A percentile compares a stretch with the other conserved stretches of the same genome.
These are phyloP conservation scores for Botryotinia calthae DNA, from an alignment of 2,329 filamentous ascomycete genomes.

Conservation along the genomic window DNA sequence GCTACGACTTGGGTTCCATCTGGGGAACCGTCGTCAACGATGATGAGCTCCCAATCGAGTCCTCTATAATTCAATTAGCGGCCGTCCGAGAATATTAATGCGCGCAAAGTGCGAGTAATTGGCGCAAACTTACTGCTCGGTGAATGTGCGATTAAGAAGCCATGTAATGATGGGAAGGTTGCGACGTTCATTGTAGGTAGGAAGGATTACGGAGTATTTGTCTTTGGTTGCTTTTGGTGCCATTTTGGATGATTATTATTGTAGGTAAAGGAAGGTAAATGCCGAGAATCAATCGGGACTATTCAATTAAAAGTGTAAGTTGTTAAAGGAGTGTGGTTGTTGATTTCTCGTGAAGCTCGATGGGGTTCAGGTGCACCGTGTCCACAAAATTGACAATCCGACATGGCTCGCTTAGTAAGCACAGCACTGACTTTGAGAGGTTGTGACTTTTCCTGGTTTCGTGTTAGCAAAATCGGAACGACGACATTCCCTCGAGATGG, in stretches of 20 bases:
- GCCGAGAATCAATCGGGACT: conserved; percentile 7
- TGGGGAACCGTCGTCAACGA: conserved; percentile 96
- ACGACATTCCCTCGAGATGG: not conserved
- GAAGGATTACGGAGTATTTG: conserved; percentile 96
- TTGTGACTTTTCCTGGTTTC: not conserved
- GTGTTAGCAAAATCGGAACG: not conserved
- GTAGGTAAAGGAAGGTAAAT: conserved; percentile 4
- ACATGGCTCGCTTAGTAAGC: conserved; percentile 9
- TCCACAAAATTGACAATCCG: conserved; percentile 14
- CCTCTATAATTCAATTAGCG: conserved; percentile 54
- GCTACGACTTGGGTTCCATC: conserved; percentile 93
- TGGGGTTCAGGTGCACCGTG: conserved; percentile 12
- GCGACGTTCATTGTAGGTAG: conserved; percentile 96
- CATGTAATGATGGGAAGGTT: conserved; percentile 96
- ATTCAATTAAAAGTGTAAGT: conserved; percentile 7
- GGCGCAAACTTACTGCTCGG: conserved; percentile 64
- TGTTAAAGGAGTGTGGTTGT: conserved; percentile 17
- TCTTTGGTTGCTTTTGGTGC: conserved; percentile 46
- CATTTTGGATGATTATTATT: conserved; percentile 13
- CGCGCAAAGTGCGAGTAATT: not conserved
- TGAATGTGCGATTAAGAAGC: conserved; percentile 90
- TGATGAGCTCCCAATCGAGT: conserved; percentile 94
- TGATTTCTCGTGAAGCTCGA: conserved; percentile 8
- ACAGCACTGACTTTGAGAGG: not conserved
- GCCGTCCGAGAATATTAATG: not conserved